These are phyloP conservation scores for Themeda triandra DNA, from an alignment of 176 grass and related monocot genomes.

Conservation along the genomic window DNA sequence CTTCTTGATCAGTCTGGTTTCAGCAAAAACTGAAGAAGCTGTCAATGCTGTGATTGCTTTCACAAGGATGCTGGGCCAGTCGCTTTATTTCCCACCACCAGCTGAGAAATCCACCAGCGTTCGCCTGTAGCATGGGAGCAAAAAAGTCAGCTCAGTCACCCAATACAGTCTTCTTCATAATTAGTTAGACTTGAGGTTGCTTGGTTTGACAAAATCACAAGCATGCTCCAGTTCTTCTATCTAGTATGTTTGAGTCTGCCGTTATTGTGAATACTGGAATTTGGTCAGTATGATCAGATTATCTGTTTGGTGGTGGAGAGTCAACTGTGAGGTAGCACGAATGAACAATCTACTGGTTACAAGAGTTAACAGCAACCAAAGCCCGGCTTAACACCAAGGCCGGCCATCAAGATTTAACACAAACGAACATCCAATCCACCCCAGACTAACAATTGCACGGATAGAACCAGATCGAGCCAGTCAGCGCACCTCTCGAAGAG, in stretches of 20 bases:
- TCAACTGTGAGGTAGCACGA: not conserved
- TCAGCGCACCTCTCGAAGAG: constrained; percentile 3
- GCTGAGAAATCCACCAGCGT: constrained; percentile 9
- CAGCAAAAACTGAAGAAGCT: constrained; percentile 6
- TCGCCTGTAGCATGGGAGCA: not conserved
- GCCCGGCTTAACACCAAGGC: not conserved
- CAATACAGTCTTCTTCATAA: not conserved
- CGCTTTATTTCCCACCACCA: constrained; percentile 17
- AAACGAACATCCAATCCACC: not conserved
- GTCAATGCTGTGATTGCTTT: not conserved
- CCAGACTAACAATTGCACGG: not conserved
- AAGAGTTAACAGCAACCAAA: not conserved
- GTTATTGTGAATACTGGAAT: too few relatives aligned
- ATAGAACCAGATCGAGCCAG: not conserved
- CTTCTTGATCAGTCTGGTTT: constrained; percentile 18
- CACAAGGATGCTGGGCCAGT: constrained; percentile 4
- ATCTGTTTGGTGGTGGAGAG: not conserved
- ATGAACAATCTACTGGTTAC: not conserved
- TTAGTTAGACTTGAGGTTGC: not conserved
- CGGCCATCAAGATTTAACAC: not conserved
- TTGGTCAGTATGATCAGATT: not conserved
- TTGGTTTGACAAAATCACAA: not conserved
- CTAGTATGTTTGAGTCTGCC: not conserved
- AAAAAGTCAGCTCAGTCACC: constrained; percentile 16
- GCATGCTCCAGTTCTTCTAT: not conserved